Evolutionary conservation across 192 early-diverging fungal species (phyloP), one percentile per base, ranked within the genome.

Genomic region (Rhizoclosmatium globosum): DNA sequence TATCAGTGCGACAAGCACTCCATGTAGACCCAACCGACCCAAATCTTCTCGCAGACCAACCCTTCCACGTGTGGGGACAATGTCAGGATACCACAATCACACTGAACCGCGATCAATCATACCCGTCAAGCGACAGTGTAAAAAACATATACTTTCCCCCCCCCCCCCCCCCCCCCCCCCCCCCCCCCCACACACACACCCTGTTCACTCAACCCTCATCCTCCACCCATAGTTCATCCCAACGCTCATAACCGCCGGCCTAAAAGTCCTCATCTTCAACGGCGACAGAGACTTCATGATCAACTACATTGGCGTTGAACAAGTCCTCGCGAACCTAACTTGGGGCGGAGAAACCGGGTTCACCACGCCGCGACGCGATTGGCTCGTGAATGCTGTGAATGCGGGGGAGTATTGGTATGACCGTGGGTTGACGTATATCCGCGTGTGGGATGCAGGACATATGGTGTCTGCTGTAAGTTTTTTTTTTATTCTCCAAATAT

Each of bases 381-480:
- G 75, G 75, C 46, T 50, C 2, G 64, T 77, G 47, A 46, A 84
- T 64, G 19, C 15, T 47, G 72, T 67, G 2, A 57, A 57, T 6
- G 70, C 87, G 61, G 88, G 81, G 4, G 86, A 87, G 0, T 89
- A 86, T 71, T 85, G 81, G 67, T 81, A 82, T 15, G 78, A 83
- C 23, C 85, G 88, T 31, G 85, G 82, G 3, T 65, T 94, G 76
- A 81, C 86, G 0, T 85, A 47, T 76, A 47, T 88, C 31, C 74
- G 82, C 17, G 61, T 94, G 9, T 79, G 89, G 50, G 85, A 85
- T 21, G 90, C 91, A 3, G 93, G 93, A 0, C 93, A 94, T 77
- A 83, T 93, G 83, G 87, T 89, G 17, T 13, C 39, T 1, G 57
- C 73, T 53, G 50, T 53, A 17, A 53, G 50, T 53, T 17, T 13